A percentile compares a stretch with the other conserved stretches of the same genome.
Evolutionary conservation across 2,329 filamentous ascomycete genomes (phyloP).

Genomic region (Fusarium sp.): DNA sequence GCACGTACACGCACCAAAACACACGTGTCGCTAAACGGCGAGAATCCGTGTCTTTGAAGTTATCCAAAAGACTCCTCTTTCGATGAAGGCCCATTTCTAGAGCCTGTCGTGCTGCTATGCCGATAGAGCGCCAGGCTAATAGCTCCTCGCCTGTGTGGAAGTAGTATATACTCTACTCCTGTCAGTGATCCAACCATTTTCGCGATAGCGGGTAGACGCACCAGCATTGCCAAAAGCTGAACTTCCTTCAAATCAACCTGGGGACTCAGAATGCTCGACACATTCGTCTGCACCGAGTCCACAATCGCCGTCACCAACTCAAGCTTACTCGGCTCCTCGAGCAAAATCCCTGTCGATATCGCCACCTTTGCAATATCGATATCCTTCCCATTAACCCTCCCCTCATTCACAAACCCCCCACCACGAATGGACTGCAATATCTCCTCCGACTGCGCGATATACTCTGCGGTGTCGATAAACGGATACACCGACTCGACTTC

Average conservation of each 20-base stretch:
- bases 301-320: conserved; percentile 45
- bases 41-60: conserved; percentile 47
- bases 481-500: conserved; percentile 53
- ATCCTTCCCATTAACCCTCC: conserved; percentile 38
- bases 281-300: conserved; percentile 44
- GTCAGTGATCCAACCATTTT: rapidly evolving
- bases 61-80: conserved; percentile 54
- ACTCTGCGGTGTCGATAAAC: conserved; percentile 46
- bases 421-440: conserved; percentile 42
- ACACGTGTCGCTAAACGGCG: conserved; percentile 50
- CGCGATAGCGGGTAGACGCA: conserved; percentile 5
- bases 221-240: conserved; percentile 47
- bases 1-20: conserved; percentile 63
- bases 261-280: conserved; percentile 43
- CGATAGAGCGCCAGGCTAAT: conserved; percentile 59
- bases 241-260: conserved; percentile 50
- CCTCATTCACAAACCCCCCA: neutral
- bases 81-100: conserved; percentile 62
- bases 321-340: conserved; percentile 48
- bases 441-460: conserved; percentile 39
- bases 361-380: conserved; percentile 49
- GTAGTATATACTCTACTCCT: conserved; percentile 52
- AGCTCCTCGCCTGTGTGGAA: conserved; percentile 61
- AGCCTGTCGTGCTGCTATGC: conserved; percentile 57
- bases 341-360: conserved; percentile 47